Base-by-base conservation (phyloP, 148 eudicot genomes). In the Persicaria tinctoria region DNA sequence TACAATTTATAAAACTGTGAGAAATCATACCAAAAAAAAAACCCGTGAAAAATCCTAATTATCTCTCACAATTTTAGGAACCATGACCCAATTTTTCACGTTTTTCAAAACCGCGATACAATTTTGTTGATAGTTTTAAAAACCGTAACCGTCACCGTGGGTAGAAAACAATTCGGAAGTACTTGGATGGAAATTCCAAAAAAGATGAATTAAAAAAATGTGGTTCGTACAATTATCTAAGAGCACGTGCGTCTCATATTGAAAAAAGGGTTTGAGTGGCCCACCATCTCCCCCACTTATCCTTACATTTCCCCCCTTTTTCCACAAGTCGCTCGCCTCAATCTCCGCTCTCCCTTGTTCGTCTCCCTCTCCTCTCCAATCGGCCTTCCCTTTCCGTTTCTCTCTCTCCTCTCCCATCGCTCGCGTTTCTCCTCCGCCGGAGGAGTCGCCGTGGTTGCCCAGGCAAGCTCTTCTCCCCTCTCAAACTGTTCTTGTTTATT, bases 361-460 rank as follows among this genome's bases (percentile, higher is more conserved):
- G 6, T 64, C 14, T 68, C 71, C 57, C n/a, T 53, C 57, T 53
- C 57, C 57, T 38, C 46, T 32, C 46, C 71, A 68, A 17, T 11
- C n/a, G 6, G 2, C 63, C 63, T 57, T 57, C 20, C 68, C 10
- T 69, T 46, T 45, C 23, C 55, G 32, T 50, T 53, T 47, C 41
- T 71, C 8, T 71, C 55, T 71, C 74, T 71, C 55, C 46, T 41
- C 54, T 46, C 51, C 38, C 51, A 53, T 71, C 74, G 16, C 18
- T 66, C 14, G 74, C 55, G 74, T 50, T 48, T 70, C 73, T 70
- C 51, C 73, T 70, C 73, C 73, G 51, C 51, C 32, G 54, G 74
- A 71, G 74, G 54, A 71, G 73, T 13, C n/a, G 41, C 13, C 5
- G 74, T 71, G 74, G 74, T 71, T 71, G 74, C 54, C 74, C 55